phyloP scores from a whole-genome alignment of 192 early-diverging fungal genomes.

The Coemansia sp. region DNA sequence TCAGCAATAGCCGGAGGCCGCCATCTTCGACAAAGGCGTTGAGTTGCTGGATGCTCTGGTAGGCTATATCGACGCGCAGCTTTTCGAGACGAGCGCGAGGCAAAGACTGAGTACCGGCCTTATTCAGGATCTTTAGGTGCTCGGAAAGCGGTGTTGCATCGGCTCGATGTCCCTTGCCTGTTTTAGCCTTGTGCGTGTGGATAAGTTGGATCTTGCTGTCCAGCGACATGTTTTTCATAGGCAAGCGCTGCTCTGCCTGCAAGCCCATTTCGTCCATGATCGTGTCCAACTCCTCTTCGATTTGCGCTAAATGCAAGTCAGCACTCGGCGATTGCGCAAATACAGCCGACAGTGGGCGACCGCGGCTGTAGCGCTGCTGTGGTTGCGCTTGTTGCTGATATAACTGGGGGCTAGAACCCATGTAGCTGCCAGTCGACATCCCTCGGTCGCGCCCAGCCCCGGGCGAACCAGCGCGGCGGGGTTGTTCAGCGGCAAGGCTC shows the following conservation, averaged over 20 bases:
- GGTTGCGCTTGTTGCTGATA: not conserved
- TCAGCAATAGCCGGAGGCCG: constrained; percentile 41
- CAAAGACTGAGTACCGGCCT: constrained; percentile 47
- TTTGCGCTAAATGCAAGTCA: constrained; percentile 42
- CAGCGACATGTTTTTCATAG: constrained; percentile 43
- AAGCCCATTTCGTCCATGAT: constrained; percentile 54
- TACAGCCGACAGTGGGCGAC: constrained; percentile 25
- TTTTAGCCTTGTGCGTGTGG: constrained; percentile 42
- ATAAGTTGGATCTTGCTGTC: constrained; percentile 50
- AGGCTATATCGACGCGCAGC: constrained; percentile 48
- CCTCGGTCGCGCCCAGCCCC: constrained; percentile 10
- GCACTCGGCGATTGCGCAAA: constrained; percentile 21
- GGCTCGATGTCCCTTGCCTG: not conserved
- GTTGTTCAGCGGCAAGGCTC: not conserved
- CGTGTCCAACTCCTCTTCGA: constrained; percentile 53
- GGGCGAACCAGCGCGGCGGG: constrained; percentile 7
- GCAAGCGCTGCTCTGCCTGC: constrained; percentile 38
- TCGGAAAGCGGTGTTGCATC: constrained; percentile 38
- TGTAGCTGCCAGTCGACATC: constrained; percentile 23
- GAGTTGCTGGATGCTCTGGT: constrained; percentile 50
- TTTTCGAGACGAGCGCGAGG: constrained; percentile 46
- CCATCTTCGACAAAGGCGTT: constrained; percentile 44
- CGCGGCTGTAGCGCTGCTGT: constrained; percentile 12
- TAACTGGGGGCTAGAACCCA: constrained; percentile 11
- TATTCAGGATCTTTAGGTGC: constrained; percentile 40